Conservation (phyloP, 768 basidiomycete genomes). For the Tylopilus plumbeoviolaceoides region DNA sequence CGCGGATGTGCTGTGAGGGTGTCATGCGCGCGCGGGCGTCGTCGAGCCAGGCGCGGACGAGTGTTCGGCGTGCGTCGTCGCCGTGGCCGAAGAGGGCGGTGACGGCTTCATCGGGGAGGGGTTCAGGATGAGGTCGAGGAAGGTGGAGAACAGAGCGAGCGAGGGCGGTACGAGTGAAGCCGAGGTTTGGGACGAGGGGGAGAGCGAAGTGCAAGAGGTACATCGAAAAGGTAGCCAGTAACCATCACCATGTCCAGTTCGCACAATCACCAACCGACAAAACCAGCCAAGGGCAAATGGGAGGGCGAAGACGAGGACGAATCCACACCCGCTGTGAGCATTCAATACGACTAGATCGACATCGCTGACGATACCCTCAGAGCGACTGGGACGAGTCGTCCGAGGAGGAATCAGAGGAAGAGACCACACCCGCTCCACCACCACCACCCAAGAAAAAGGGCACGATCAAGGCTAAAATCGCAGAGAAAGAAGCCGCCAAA, state of each 20-base stretch:
- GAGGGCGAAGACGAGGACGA: conserved; percentile 91
- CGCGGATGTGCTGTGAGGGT: conserved; percentile 34
- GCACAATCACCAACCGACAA: conserved; percentile 21
- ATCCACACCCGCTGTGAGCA: conserved; percentile 66
- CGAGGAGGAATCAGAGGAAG: conserved; percentile 55
- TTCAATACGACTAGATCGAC: background rate
- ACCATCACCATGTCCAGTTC: conserved; percentile 35
- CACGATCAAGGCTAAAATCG: conserved; percentile 84
- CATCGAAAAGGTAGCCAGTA: background rate
- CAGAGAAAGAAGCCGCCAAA: conserved; percentile 84
- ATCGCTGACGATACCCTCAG: conserved; percentile 37
- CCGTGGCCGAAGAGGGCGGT: conserved; percentile 71
- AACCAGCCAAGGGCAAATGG: conserved; percentile 62
- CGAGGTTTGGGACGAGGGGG: conserved; percentile 60
- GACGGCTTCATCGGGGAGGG: conserved; percentile 67
- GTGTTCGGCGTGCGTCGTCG: conserved; percentile 56
- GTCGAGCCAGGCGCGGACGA: conserved; percentile 73
- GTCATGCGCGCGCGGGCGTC: conserved; percentile 56
- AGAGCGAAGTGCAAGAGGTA: conserved; percentile 55
- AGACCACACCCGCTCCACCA: conserved; percentile 40
- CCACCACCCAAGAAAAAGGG: conserved; percentile 90
- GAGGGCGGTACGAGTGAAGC: conserved; percentile 71
- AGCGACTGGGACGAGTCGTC: conserved; percentile 94
- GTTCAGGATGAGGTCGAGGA: conserved; percentile 45
- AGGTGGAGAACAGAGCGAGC: conserved; percentile 59